Conservation (phyloP, 228 moss, liverwort and hornwort genomes). For the Sphagnum magellanicum region DNA sequence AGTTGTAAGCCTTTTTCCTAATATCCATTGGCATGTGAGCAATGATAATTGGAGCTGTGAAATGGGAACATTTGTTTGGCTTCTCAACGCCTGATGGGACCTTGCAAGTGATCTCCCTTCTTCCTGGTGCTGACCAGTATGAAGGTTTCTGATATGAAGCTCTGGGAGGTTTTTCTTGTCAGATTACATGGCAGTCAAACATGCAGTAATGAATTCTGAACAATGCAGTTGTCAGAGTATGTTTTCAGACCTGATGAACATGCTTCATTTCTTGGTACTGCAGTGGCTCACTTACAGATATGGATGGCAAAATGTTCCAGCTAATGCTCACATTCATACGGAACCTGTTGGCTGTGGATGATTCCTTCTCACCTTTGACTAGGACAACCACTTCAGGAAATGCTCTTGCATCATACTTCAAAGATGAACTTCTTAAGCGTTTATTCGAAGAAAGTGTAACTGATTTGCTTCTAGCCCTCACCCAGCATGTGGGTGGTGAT, state of each 20-base stretch:
- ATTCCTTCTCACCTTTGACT: slow-evolving; percentile 44
- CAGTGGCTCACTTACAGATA: slow-evolving; percentile 68
- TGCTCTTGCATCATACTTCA: slow-evolving; percentile 41
- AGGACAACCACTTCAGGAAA: slow-evolving; percentile 27
- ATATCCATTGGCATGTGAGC: too few relatives aligned
- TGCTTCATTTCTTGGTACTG: background rate
- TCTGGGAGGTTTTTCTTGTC: too few relatives aligned
- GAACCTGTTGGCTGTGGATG: slow-evolving; percentile 72
- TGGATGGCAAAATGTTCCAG: slow-evolving; percentile 92
- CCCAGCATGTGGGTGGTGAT: slow-evolving; percentile 65
- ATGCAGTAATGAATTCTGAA: too few relatives aligned
- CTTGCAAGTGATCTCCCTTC: too few relatives aligned
- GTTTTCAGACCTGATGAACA: too few relatives aligned
- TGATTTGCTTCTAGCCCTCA: slow-evolving; percentile 82
- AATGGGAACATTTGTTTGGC: too few relatives aligned
- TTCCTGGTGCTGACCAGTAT: too few relatives aligned
- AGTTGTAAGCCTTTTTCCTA: background rate
- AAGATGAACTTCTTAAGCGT: slow-evolving; percentile 72
- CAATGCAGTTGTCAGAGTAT: too few relatives aligned
- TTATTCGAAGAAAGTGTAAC: slow-evolving; percentile 79
- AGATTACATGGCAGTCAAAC: too few relatives aligned
- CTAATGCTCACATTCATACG: slow-evolving; percentile 81
- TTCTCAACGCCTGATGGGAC: too few relatives aligned
- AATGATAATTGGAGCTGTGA: too few relatives aligned
- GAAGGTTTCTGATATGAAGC: too few relatives aligned